Evolutionary conservation across 2,329 filamentous ascomycete species (phyloP).

Genomic region (Paracorniculantispora psalliotae): DNA sequence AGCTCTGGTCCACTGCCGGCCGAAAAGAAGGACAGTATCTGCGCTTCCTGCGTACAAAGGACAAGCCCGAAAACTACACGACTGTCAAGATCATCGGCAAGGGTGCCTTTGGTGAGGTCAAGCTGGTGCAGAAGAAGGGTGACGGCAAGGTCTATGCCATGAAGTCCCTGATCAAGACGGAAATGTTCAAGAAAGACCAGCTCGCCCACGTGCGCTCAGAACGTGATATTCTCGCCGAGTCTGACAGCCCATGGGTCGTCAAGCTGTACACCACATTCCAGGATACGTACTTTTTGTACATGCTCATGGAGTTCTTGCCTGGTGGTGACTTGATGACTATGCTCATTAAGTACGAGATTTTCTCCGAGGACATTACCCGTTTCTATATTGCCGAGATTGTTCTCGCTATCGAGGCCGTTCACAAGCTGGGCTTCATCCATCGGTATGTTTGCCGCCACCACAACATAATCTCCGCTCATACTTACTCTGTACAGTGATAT

Average conservation of each 20-base stretch:
- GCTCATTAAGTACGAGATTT: slow-evolving; percentile 99
- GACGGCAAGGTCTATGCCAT: slow-evolving; percentile 97
- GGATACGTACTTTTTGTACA: slow-evolving; percentile 92
- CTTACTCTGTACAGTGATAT: slow-evolving; percentile 65
- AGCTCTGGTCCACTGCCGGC: slow-evolving; percentile 78
- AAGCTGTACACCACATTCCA: slow-evolving; percentile 99
- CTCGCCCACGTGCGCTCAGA: slow-evolving; percentile 95
- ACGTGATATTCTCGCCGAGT: slow-evolving; percentile 94
- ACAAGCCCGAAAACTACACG: slow-evolving; percentile 89
- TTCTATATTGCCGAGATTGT: slow-evolving; percentile 99
- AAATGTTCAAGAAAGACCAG: slow-evolving; percentile 99
- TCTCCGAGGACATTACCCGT: slow-evolving; percentile 95
- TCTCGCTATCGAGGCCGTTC: slow-evolving; percentile 95
- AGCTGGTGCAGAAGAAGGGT: slow-evolving; percentile 91
- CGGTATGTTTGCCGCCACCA: slow-evolving; percentile 61
- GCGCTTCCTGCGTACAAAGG: slow-evolving; percentile 88
- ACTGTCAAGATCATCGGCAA: slow-evolving; percentile 99
- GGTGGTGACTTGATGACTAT: slow-evolving; percentile 99
- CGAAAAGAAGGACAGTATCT: slow-evolving; percentile 89
- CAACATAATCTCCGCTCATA: background rate
- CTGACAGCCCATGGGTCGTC: slow-evolving; percentile 99
- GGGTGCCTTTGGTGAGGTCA: slow-evolving; percentile 97
- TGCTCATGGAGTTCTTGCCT: slow-evolving; percentile 98
- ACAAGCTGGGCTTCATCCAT: slow-evolving; percentile 97
- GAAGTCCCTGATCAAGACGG: slow-evolving; percentile 96